A percentile compares a stretch with the other conserved stretches of the same genome.
Conservation (phyloP, 2,329 filamentous ascomycete genomes). For the Chaetothyriales sp. region DNA sequence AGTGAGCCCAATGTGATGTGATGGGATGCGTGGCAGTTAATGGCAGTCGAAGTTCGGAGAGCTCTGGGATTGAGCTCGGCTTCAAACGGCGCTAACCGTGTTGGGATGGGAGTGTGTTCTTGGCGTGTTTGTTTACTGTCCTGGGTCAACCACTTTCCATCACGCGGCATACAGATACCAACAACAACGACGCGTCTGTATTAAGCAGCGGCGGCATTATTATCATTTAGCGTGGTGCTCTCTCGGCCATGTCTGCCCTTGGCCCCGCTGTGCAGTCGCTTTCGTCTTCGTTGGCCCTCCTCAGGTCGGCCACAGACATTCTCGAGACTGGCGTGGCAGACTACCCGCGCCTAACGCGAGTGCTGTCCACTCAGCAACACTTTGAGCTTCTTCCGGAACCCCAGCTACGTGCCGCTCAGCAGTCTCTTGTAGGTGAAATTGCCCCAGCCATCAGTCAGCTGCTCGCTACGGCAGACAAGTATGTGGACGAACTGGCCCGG, state of each 20-base stretch:
- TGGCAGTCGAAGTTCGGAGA: slow-evolving; percentile 1
- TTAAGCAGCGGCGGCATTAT: too few relatives aligned
- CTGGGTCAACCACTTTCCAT: too few relatives aligned
- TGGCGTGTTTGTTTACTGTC: too few relatives aligned
- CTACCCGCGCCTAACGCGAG: slow-evolving; percentile 48
- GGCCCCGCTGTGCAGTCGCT: slow-evolving; percentile 48
- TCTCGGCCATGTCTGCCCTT: slow-evolving; percentile 30
- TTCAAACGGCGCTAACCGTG: too few relatives aligned
- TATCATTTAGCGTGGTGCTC: neutral
- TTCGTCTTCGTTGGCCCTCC: slow-evolving; percentile 45
- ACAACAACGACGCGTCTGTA: too few relatives aligned
- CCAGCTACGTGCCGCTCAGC: slow-evolving; percentile 67
- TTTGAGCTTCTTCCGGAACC: slow-evolving; percentile 85
- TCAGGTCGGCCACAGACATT: slow-evolving; percentile 50
- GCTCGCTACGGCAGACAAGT: slow-evolving; percentile 66
- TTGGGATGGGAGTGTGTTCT: too few relatives aligned
- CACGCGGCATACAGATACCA: too few relatives aligned
- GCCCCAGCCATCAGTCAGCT: slow-evolving; percentile 71
- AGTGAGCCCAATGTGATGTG: slow-evolving; percentile 9
- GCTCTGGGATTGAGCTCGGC: neutral
- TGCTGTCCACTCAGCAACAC: slow-evolving; percentile 59
- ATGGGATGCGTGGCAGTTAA: slow-evolving; percentile 1
- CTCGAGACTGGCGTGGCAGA: slow-evolving; percentile 50
- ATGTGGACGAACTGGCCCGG: slow-evolving; percentile 68
- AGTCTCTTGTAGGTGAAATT: slow-evolving; percentile 74